Base-by-base conservation (phyloP, 495 filamentous ascomycete species). In the Tuber calosporum region DNA sequence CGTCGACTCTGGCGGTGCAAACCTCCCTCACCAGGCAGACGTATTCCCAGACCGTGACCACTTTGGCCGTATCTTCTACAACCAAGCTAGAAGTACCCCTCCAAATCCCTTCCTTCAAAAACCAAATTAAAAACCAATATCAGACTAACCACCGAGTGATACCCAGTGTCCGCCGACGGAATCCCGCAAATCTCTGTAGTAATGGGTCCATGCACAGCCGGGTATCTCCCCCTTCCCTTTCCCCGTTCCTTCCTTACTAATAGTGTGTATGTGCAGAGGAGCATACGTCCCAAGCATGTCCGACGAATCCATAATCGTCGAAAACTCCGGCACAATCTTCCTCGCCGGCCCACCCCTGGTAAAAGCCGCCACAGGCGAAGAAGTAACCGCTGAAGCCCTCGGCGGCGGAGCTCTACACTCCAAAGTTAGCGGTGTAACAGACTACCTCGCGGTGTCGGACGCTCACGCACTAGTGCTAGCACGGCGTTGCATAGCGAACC, bases 271-370 rank as follows among this genome's bases (percentile, higher is more conserved):
- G 53, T 58, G 36, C 20, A 95, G 95, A 70, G 95, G 95, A 41
- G 95, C 95, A 36, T 99, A 99, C 82, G 94, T 98, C 22, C 95
- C 95, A 1, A 90, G 91, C 69, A 99, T 99, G 95, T 94, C 92
- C 72, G 96, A 98, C 81, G 95, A 98, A 86, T 91, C 89, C 75
- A 97, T 99, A 79, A 99, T 99, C 74, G 95, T 99, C 53, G 88
- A 92, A 79, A 91, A 94, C 41, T 93, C 97, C 78, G 95, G 96
- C 15, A 95, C 95, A 66, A 97, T 99, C 77, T 99, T 98, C 84
- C 88, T 99, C 0, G 95, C 96, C 7, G 95, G 95, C 0, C 95
- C 95, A 26, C 96, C 95, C 0, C 87, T 99, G 7, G 96, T 99
- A 69, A 97, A 97, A 84, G 95, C 95, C 2, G 95, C 95, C 13